Percentiles rank a stretch among this genome's conserved stretches.
Evolutionary conservation across 306 rosid genomes (phyloP).

Genomic region (Trifolium pratense): DNA sequence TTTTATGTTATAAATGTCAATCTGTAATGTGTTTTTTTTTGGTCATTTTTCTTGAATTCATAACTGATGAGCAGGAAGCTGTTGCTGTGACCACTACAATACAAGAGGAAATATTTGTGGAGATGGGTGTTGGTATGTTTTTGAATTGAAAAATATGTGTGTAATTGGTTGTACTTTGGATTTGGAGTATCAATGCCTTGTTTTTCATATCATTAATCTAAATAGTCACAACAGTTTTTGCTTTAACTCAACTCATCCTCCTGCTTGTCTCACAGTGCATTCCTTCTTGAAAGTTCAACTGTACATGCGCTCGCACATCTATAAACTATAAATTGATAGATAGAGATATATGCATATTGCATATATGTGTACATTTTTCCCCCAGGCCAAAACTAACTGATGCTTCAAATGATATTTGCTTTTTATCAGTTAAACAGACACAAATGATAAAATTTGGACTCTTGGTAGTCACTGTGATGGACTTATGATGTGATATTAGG

Average conservation of each 20-base stretch:
- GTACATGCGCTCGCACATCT: background rate
- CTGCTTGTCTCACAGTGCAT: slow-evolving; percentile 5
- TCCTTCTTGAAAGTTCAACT: background rate
- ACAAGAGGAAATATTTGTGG: slow-evolving; percentile 82
- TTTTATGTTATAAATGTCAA: background rate
- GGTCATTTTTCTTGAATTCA: slow-evolving; percentile 25
- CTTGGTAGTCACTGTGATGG: slow-evolving; percentile 7
- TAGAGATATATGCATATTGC: too few relatives aligned
- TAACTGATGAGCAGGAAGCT: slow-evolving; percentile 68
- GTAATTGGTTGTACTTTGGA: slow-evolving; percentile 2
- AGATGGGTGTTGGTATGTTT: slow-evolving; percentile 83
- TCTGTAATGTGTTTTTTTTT: slow-evolving; percentile 27
- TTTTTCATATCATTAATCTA: slow-evolving; percentile 23
- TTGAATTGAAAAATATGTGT: background rate
- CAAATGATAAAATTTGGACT: background rate
- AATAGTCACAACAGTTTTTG: background rate
- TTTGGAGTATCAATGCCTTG: background rate
- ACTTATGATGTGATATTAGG: background rate
- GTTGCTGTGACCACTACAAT: slow-evolving; percentile 86
- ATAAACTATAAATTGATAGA: background rate
- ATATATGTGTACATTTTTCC: background rate
- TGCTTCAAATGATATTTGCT: background rate
- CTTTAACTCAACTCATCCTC: slow-evolving; percentile 13
- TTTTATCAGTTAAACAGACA: slow-evolving; percentile 5
- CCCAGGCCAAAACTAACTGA: background rate